Percentiles rank a stretch among this genome's conserved stretches.
These are phyloP conservation scores for Ephemerocybe angulata DNA, from an alignment of 768 basidiomycete genomes.

Conservation along the genomic window DNA sequence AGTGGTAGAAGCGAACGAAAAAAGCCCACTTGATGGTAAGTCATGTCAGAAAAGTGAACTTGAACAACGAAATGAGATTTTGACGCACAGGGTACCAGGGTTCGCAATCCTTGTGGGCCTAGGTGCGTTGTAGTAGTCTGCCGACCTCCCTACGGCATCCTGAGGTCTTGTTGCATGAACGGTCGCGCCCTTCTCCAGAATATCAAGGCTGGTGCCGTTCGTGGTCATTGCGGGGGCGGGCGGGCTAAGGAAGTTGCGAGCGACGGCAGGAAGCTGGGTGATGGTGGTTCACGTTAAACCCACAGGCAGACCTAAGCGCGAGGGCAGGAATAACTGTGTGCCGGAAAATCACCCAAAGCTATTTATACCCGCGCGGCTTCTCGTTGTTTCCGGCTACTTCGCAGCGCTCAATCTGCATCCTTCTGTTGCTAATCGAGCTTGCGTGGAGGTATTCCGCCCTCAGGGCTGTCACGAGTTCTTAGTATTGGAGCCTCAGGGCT, in stretches of 20 bases:
- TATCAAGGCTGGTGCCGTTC: conserved; percentile 17
- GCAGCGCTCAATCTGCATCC: conserved; percentile 4
- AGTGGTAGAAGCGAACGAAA: conserved; percentile 82
- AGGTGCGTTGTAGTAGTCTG: conserved; percentile 20
- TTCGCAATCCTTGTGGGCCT: conserved; percentile 46
- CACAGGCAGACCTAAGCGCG: not conserved
- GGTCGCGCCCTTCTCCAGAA: conserved; percentile 33
- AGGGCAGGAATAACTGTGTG: not conserved
- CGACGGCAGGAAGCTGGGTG: conserved; percentile 1
- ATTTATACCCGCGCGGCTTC: conserved; percentile 5
- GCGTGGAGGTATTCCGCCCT: not conserved
- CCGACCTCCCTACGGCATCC: conserved; percentile 21
- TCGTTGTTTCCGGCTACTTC: not conserved
- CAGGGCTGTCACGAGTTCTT: not conserved
- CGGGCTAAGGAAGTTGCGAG: conserved; percentile 2
- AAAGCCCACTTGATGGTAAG: conserved; percentile 53
- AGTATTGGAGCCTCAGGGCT: not conserved
- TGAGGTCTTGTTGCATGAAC: conserved; percentile 26
- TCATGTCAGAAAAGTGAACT: conserved; percentile 7
- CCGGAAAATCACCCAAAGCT: not conserved
- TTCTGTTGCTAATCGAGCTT: not conserved
- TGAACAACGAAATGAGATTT: not conserved
- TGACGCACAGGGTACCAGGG: conserved; percentile 52
- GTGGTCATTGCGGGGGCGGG: not conserved
- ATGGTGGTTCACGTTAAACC: conserved; percentile 5